Evolutionary conservation across 176 grass and related monocot genomes (phyloP).

Genomic region (Eleusine indica): DNA sequence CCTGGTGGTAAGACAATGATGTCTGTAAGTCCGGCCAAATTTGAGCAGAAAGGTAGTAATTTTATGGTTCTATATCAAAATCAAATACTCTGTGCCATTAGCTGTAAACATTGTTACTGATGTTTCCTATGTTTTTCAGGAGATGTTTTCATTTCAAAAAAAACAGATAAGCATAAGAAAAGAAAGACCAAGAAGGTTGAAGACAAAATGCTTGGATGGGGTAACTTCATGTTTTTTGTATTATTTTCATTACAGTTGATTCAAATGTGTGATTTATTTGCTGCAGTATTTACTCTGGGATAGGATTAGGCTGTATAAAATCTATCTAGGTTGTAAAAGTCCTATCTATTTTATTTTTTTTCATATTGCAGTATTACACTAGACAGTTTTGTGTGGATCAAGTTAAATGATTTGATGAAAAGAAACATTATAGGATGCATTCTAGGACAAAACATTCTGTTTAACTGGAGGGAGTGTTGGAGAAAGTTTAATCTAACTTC

Average conservation of each 20-base stretch:
- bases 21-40: conserved; percentile 78
- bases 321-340: no score
- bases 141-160: conserved; percentile 76
- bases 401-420: background rate
- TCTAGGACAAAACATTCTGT: background rate
- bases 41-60: conserved; percentile 85
- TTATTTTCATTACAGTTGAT: background rate
- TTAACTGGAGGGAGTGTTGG: background rate
- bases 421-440: background rate
- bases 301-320: conserved; percentile 9
- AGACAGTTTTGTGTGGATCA: background rate
- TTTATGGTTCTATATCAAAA: conserved; percentile 17
- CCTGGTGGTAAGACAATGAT: conserved; percentile 80
- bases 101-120: conserved; percentile 30
- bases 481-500: background rate
- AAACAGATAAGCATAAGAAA: conserved; percentile 88
- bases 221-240: conserved; percentile 46
- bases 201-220: conserved; percentile 97
- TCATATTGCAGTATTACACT: background rate
- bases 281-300: background rate
- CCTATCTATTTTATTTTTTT: background rate
- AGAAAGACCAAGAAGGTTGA: conserved; percentile 86
- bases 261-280: conserved; percentile 19
- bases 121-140: conserved; percentile 54
- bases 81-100: conserved; percentile 6